Evolutionary conservation across 345 rosid genomes (phyloP), one percentile per base, ranked within the genome.

Genomic region (Eutrema yunnanense): DNA sequence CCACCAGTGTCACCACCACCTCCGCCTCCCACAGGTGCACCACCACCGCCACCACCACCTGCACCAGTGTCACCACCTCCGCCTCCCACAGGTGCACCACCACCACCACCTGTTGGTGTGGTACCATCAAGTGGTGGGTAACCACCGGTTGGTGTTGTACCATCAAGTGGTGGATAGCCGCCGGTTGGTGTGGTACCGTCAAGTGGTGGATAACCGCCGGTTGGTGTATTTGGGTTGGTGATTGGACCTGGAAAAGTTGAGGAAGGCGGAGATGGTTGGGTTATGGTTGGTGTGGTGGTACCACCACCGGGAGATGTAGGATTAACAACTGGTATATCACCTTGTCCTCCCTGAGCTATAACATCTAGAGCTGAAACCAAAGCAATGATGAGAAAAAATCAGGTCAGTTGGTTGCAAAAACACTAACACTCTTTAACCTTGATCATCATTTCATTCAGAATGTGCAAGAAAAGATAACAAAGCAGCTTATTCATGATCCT

Each of bases 281-380:
- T 79, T 57, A 76, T 81, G 3, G 78, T 76, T 16, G 88, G 90
- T 49, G 83, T 69, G 19, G 89, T 78, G 48, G 87, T 78, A 52
- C 57, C 41, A 40, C 81, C 81, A 33, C 74, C 81, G 0, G 94
- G 97, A 73, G 78, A 66, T 67, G 95, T 80, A 19, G 96, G 96
- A 71, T 92, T 89, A 41, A 90, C 86, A 33, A 86, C 69, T 33
- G 97, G 97, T 80, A 88, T 73, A 67, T 67, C 78, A 67, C 74
- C 78, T 40, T 78, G 71, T 61, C 81, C 78, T 61, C 75, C 80
- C 8, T 73, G 81, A 62, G 78, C 81, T 62, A 62, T 62, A 38
- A 73, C 74, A 73, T 72, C 43, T 72, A 59, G 27, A 44, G 73
- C 80, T 72, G 74, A 53, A 77, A 64, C 55, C 55, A 65, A 42